phyloP scores from a whole-genome alignment of 2,329 filamentous ascomycete species.

The Hypoxylon sp. region DNA sequence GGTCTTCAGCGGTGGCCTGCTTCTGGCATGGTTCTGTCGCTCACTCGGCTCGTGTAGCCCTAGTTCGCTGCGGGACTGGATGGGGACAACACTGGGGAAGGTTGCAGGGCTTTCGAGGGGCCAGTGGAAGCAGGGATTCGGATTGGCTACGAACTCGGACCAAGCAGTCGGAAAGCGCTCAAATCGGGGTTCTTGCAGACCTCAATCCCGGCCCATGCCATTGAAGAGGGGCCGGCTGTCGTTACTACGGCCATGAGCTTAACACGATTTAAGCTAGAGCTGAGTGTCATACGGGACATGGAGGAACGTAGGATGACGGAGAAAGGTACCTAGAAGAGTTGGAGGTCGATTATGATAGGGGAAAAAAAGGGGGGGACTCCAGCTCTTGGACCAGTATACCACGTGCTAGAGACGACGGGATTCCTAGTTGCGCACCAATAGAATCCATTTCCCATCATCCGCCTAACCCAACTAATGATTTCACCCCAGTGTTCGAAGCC shows the following conservation, averaged over 20 bases:
- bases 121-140: constrained; percentile 36
- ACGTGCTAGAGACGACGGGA: constrained; percentile 24
- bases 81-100: constrained; percentile 36
- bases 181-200: constrained; percentile 34
- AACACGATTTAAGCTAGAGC: constrained; percentile 17
- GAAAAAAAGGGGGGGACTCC: constrained; percentile 9
- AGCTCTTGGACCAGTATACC: constrained; percentile 24
- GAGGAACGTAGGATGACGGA: constrained; percentile 1
- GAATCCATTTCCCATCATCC: constrained; percentile 10
- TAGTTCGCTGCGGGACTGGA: constrained; percentile 38
- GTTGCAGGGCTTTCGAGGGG: constrained; percentile 33
- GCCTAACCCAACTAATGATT: constrained; percentile 27
- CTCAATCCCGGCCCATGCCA: constrained; percentile 30
- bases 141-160: constrained; percentile 34
- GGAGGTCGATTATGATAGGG: constrained; percentile 4
- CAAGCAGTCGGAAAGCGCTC: constrained; percentile 32
- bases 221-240: constrained; percentile 31
- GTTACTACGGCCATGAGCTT: constrained; percentile 24
- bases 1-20: constrained; percentile 14
- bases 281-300: constrained; percentile 6
- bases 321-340: constrained; percentile 13
- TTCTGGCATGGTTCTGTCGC: constrained; percentile 29
- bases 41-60: constrained; percentile 36
- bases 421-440: constrained; percentile 32
- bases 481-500: constrained; percentile 22